These are phyloP conservation scores for Aspergillus brunneoviolaceus DNA, from an alignment of 2,329 filamentous ascomycete species.

Conservation along the genomic window DNA sequence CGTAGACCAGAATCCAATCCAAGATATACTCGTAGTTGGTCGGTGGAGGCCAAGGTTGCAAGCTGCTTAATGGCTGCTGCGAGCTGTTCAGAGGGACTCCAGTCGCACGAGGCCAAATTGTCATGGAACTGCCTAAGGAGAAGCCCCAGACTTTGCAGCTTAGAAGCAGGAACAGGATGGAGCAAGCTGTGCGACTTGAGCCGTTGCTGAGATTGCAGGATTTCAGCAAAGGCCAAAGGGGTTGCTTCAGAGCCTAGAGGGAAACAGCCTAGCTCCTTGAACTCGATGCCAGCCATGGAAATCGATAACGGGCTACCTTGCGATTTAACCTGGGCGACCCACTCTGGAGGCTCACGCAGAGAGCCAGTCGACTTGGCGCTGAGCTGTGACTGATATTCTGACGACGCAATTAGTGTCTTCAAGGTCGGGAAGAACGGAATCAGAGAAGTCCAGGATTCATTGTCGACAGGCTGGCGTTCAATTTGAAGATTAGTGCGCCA, in stretches of 20 bases:
- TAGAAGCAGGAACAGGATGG: conserved; percentile 36
- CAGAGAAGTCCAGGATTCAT: conserved; percentile 29
- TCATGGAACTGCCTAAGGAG: conserved; percentile 34
- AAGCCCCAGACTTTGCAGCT: conserved; percentile 36
- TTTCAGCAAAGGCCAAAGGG: conserved; percentile 43
- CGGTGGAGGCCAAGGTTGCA: conserved; percentile 27
- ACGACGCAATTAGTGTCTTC: conserved; percentile 27
- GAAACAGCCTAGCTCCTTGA: conserved; percentile 47
- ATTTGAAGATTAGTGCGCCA: conserved; percentile 41
- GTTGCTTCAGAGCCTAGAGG: conserved; percentile 47
- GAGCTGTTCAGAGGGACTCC: conserved; percentile 22
- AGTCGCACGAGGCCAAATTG: conserved; percentile 22
- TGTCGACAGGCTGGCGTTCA: conserved; percentile 9
- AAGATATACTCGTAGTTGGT: conserved; percentile 33
- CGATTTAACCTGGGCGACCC: conserved; percentile 33
- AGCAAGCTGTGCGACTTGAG: conserved; percentile 44
- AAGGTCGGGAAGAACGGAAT: conserved; percentile 28
- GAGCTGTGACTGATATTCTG: conserved; percentile 15
- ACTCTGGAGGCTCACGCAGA: conserved; percentile 33
- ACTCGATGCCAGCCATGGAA: conserved; percentile 39
- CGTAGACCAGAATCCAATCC: conserved; percentile 45
- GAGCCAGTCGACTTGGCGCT: conserved; percentile 10
- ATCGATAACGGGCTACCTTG: conserved; percentile 39
- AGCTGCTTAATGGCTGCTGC: conserved; percentile 33
- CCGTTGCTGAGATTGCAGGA: conserved; percentile 47